Conservation (phyloP, 1,284 basidiomycete species). For the Fomitopsis palustris region DNA sequence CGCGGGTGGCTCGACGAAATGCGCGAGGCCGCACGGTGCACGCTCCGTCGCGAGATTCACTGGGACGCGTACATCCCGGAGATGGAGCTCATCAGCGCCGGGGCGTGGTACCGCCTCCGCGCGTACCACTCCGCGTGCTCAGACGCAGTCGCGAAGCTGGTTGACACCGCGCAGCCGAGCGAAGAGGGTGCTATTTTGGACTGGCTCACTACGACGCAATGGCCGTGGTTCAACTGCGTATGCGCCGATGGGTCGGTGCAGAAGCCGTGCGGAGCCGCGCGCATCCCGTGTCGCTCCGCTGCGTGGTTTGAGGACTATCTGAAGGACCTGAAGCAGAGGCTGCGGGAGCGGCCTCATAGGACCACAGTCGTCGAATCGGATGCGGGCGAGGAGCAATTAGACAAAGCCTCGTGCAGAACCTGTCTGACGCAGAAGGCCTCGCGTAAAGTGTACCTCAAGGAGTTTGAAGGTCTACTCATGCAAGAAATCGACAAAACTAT, state of each 20-base stretch:
- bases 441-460: not conserved
- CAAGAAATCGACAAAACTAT: constrained; percentile 1
- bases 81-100: constrained; percentile 1
- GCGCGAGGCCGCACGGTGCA: not conserved
- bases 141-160: not conserved
- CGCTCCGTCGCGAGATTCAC: not conserved
- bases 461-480: not conserved
- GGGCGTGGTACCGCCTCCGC: not conserved
- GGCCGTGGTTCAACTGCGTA: not conserved
- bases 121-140: not conserved
- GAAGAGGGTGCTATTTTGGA: not conserved
- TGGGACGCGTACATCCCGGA: constrained; percentile 1
- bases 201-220: not conserved
- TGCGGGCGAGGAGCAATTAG: not conserved
- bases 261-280: not conserved
- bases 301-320: not conserved
- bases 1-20: not conserved
- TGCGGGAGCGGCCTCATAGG: not conserved
- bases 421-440: not conserved
- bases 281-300: not conserved
- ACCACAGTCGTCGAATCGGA: not conserved
- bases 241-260: not conserved
- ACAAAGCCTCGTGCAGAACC: not conserved
- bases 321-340: not conserved
- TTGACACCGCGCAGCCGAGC: not conserved